Percentiles rank a stretch among this genome's conserved stretches.
These are phyloP conservation scores for Pulveroboletus sp. DNA, from an alignment of 768 basidiomycete genomes.

Conservation along the genomic window DNA sequence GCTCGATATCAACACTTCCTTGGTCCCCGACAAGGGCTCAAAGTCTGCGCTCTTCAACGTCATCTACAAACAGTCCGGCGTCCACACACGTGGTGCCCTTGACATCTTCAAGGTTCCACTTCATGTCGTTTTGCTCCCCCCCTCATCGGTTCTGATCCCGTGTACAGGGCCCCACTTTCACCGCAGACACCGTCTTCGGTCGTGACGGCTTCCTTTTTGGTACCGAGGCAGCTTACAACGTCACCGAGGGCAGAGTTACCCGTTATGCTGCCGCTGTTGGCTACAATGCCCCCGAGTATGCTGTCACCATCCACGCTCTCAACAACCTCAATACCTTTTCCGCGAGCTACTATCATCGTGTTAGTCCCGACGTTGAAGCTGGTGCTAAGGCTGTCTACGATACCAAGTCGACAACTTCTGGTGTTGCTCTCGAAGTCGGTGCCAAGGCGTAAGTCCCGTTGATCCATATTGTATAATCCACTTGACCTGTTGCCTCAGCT, in stretches of 20 bases:
- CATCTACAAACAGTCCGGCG: constrained; percentile 91
- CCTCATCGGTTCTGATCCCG: neutral
- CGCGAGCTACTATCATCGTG: constrained; percentile 98
- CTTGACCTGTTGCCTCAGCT: constrained; percentile 34
- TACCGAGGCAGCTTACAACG: constrained; percentile 95
- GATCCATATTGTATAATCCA: neutral
- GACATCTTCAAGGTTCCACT: constrained; percentile 86
- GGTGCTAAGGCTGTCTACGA: constrained; percentile 97
- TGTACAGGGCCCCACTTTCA: constrained; percentile 89
- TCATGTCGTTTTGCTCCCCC: neutral
- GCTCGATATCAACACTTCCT: constrained; percentile 78
- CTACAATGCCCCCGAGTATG: constrained; percentile 94
- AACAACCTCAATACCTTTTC: constrained; percentile 92
- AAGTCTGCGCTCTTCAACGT: constrained; percentile 82
- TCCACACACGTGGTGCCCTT: constrained; percentile 86
- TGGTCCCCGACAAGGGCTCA: constrained; percentile 80
- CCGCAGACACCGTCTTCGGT: constrained; percentile 90
- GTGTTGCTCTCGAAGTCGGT: constrained; percentile 91
- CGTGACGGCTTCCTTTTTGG: constrained; percentile 97
- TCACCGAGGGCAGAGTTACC: constrained; percentile 87
- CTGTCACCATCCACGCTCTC: constrained; percentile 89
- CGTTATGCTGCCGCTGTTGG: constrained; percentile 90
- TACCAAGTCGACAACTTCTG: constrained; percentile 80
- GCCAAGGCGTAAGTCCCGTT: constrained; percentile 73
- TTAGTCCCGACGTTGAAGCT: constrained; percentile 86